Evolutionary conservation across 2,329 filamentous ascomycete genomes (phyloP), one percentile per base, ranked within the genome.

Genomic region (Penicillium italicum): DNA sequence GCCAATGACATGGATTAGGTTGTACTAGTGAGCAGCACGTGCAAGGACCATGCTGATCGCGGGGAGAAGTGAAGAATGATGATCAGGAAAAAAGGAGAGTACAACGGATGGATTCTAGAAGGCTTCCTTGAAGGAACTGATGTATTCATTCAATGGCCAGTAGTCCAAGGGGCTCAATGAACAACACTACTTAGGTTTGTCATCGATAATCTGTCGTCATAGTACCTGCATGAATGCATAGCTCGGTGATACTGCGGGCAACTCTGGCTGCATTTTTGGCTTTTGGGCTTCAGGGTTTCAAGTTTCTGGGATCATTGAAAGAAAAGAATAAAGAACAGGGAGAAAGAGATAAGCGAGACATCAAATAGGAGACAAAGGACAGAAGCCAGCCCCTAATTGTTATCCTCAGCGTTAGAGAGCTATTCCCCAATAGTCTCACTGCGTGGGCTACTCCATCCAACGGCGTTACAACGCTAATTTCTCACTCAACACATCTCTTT

Each of bases 1-100:
- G 44, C 44, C 41, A 43, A 12, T 7, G 11, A 9, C 14, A 26
- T 54, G 50, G 51, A 57, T 59, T 62, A 58, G 55, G 57, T 34
- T 63, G 33, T 64, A 61, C 43, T 58, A 57, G 56, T 59, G 54
- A 31, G 38, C 48, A 48, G 44, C 62, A 63, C 63, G 62, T 64
- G 62, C 55, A 46, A 57, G 56, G 48, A 50, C 60, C 55, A 60
- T 49, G 50, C 42, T 37, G 49, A 63, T 62, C 61, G 63, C 62
- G 63, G 62, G 62, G 62, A 57, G 54, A 26, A 40, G 42, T 61
- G 58, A 58, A 63, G 57, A 57, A 57, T 10, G 60, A 48, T 55
- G 59, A 62, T 64, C 60, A 57, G 54, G 60, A 63, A 56, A 61
- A 61, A 58, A 55, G 24, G 62, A 57, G 55, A 24, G 22, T 33